Percentiles rank a stretch among this genome's conserved stretches.
Evolutionary conservation across 2,329 filamentous ascomycete species (phyloP).

Genomic region (Beauveria asiatica): DNA sequence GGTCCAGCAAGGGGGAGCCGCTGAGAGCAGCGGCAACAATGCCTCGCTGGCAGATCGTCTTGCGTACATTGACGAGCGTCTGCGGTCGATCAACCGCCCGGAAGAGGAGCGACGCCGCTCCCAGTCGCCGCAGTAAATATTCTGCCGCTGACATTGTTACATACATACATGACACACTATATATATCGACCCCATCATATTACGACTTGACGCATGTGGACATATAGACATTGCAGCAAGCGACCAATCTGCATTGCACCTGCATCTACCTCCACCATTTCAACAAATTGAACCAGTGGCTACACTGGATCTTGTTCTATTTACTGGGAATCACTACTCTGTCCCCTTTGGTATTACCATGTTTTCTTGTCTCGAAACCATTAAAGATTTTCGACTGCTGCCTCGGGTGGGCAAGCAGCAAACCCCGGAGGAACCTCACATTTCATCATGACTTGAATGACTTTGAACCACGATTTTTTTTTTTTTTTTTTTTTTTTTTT

Average conservation of each 20-base stretch:
- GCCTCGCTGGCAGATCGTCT: conserved; percentile 40
- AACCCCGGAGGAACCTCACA: neutral
- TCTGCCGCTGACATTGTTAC: neutral
- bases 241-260: neutral
- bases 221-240: conserved; percentile 1
- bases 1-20: conserved; percentile 35
- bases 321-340: neutral
- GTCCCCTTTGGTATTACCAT: neutral
- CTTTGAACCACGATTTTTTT: neutral
- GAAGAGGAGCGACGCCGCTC: conserved; percentile 34
- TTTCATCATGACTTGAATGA: conserved; percentile 2
- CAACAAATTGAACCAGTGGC: neutral
- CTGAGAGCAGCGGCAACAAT: conserved; percentile 22
- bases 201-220: conserved; percentile 1
- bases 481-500: neutral
- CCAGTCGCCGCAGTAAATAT: conserved; percentile 37
- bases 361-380: neutral
- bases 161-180: neutral
- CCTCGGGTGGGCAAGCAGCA: neutral
- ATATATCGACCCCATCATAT: neutral
- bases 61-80: conserved; percentile 50
- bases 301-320: neutral
- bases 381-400: neutral
- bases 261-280: neutral
- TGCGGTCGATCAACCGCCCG: conserved; percentile 44